Percentiles rank a stretch among this genome's conserved stretches.
Conservation (phyloP, 73 alveolate genomes). For the Paramecium octaurelia region DNA sequence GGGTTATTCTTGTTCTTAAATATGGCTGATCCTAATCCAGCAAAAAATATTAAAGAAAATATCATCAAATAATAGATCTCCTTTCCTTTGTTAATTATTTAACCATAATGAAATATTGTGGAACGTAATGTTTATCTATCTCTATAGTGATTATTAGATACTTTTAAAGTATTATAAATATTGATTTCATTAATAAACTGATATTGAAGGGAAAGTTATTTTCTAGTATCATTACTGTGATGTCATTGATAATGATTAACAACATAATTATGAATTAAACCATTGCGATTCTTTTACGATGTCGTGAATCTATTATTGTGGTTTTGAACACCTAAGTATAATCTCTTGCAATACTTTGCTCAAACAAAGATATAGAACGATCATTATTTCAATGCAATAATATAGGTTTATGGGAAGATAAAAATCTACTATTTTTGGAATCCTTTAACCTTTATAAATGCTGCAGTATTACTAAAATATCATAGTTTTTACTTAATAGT, state of each 20-base stretch:
- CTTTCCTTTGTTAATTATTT: neutral
- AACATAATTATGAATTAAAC: neutral
- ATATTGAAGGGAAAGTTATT: neutral
- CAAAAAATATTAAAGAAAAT: constrained; percentile 3
- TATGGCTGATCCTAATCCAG: neutral
- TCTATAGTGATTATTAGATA: neutral
- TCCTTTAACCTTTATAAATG: neutral
- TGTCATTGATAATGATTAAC: neutral
- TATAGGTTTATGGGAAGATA: neutral
- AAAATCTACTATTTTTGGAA: neutral
- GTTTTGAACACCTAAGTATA: neutral
- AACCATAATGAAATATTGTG: neutral
- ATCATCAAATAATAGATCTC: constrained; percentile 19
- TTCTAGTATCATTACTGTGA: neutral
- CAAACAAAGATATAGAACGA: neutral
- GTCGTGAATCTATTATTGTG: neutral
- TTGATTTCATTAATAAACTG: neutral
- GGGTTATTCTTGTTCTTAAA: neutral
- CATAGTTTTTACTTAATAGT: neutral
- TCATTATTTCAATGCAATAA: neutral
- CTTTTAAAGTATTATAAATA: neutral
- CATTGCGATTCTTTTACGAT: neutral
- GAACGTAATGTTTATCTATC: neutral
- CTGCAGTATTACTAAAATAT: neutral
- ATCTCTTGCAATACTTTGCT: neutral